Conservation (phyloP, 176 grass and related monocot genomes). For the Eleusine coracana region DNA sequence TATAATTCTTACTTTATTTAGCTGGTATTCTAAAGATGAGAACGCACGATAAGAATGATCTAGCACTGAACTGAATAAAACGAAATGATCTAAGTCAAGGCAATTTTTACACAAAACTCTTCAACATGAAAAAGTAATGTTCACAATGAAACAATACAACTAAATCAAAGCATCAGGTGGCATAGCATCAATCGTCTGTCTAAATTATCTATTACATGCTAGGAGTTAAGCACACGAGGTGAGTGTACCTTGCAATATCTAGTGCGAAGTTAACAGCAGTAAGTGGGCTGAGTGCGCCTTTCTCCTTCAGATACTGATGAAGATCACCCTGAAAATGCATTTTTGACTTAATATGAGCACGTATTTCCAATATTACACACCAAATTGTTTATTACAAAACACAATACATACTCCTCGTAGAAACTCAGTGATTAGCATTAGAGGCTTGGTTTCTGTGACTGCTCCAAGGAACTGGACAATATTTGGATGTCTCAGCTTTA, state of each 20-base stretch:
- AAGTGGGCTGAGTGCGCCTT: conserved; percentile 67
- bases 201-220: not conserved
- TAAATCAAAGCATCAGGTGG: not conserved
- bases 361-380: conserved; percentile 9
- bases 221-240: conserved; percentile 21
- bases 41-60: not conserved
- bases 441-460: conserved; percentile 93
- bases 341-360: conserved; percentile 19
- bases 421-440: conserved; percentile 96
- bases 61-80: not conserved
- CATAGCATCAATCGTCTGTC: conserved; percentile 12
- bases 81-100: conserved; percentile 21
- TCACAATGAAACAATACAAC: not conserved
- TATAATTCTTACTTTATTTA: not conserved
- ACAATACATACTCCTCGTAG: conserved; percentile 77
- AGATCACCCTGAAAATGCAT: conserved; percentile 82
- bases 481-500: conserved; percentile 99
- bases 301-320: conserved; percentile 98
- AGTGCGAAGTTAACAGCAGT: conserved; percentile 83
- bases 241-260: conserved; percentile 93
- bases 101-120: not conserved
- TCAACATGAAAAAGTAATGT: conserved; percentile 18
- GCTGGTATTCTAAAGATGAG: not conserved
- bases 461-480: conserved; percentile 99
- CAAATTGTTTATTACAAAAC: conserved; percentile 25